phyloP scores from a whole-genome alignment of 768 basidiomycete genomes.

The Boletellus ananas region DNA sequence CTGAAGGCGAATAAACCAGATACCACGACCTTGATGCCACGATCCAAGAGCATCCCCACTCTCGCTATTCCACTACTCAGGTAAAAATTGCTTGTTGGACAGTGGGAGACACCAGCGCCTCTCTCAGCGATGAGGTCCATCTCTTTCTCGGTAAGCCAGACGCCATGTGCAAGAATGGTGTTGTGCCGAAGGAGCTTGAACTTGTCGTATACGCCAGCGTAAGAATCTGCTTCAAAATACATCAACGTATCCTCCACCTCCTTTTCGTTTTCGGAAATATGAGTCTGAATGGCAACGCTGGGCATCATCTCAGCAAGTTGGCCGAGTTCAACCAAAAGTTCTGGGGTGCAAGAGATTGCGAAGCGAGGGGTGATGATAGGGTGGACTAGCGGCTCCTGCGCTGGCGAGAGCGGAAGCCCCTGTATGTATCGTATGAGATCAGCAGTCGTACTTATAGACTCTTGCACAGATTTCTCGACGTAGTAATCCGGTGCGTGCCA shows the following conservation, averaged over 20 bases:
- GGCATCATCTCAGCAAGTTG: conserved; percentile 55
- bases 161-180: conserved; percentile 86
- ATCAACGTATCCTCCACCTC: conserved; percentile 66
- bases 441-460: conserved; percentile 60
- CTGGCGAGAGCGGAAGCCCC: conserved; percentile 39
- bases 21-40: conserved; percentile 71
- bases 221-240: conserved; percentile 67
- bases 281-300: conserved; percentile 80
- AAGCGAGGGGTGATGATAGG: conserved; percentile 96
- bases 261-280: conserved; percentile 77
- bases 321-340: conserved; percentile 63
- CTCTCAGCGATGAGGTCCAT: conserved; percentile 62
- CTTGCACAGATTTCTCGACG: conserved; percentile 55
- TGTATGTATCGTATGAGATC: conserved; percentile 69
- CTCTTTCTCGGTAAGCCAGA: conserved; percentile 74
- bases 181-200: conserved; percentile 71
- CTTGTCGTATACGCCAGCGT: conserved; percentile 79
- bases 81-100: conserved; percentile 93
- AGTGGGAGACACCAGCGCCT: conserved; percentile 82
- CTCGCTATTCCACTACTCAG: conserved; percentile 80
- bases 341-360: conserved; percentile 79
- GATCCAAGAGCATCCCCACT: conserved; percentile 75
- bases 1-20: not conserved
- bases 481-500: conserved; percentile 75
- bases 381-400: conserved; percentile 62